phyloP scores from a whole-genome alignment of 2,329 filamentous ascomycete species.

The Fonsecaea monophora region DNA sequence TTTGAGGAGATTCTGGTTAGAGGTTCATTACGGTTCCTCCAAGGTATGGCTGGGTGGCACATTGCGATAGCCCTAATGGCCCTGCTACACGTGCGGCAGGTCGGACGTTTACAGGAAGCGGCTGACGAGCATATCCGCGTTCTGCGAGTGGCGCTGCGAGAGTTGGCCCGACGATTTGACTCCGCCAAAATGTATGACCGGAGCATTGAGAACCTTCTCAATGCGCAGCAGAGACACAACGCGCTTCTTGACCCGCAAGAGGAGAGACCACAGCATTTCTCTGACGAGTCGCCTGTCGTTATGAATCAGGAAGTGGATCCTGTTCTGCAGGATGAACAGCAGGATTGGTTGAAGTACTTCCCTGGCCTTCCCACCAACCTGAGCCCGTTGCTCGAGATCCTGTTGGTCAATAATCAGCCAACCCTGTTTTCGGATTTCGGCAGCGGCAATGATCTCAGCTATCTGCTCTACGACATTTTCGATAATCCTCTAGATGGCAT shows the following conservation, averaged over 20 bases:
- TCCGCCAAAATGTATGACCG: no score
- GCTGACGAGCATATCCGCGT: no score
- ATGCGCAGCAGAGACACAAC: no score
- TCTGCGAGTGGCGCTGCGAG: no score
- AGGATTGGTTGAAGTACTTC: not conserved
- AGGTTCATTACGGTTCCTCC: slow-evolving; percentile 51
- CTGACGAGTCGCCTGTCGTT: no score
- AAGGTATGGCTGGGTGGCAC: slow-evolving; percentile 55
- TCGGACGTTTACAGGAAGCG: no score
- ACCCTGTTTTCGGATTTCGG: not conserved
- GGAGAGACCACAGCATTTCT: no score
- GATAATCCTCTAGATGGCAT: not conserved
- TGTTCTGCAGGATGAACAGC: no score
- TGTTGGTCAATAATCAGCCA: slow-evolving; percentile 3
- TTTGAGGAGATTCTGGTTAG: slow-evolving; percentile 50
- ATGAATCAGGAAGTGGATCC: no score
- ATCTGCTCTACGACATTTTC: slow-evolving; percentile 6
- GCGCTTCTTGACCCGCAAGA: no score
- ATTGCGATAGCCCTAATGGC: slow-evolving; percentile 52
- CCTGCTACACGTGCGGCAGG: slow-evolving; percentile 48
- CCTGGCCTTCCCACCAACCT: not conserved
- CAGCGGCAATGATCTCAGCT: slow-evolving; percentile 9
- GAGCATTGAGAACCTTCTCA: no score
- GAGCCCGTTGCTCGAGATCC: not conserved
- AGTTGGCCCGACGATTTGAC: no score